Percentiles rank a stretch among this genome's conserved stretches.
Evolutionary conservation across 441 rosid genomes (phyloP).

Genomic region (Jatropha podagrica): DNA sequence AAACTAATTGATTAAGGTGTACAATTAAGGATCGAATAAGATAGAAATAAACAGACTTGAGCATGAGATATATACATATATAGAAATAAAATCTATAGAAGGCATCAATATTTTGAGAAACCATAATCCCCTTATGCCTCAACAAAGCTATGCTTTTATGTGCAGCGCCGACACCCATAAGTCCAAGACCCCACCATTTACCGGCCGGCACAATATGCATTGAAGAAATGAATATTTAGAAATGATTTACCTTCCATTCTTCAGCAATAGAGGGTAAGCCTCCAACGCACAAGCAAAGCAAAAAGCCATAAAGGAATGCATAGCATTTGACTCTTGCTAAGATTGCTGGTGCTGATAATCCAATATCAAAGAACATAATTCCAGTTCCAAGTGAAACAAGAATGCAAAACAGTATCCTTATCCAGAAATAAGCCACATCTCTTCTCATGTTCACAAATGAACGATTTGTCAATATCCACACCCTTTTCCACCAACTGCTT

Average conservation of each 20-base stretch:
- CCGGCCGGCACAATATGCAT: too few species aligned
- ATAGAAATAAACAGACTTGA: too few species aligned
- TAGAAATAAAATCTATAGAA: too few species aligned
- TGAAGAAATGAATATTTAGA: too few species aligned
- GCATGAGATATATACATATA: too few species aligned
- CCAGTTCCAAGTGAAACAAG: constrained; percentile 18
- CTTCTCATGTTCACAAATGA: constrained; percentile 26
- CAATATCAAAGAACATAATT: constrained; percentile 22
- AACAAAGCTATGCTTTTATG: too few species aligned
- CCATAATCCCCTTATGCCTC: too few species aligned
- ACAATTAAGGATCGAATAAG: too few species aligned
- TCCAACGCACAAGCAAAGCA: constrained; percentile 29
- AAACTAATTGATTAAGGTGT: too few species aligned
- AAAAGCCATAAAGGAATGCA: constrained; percentile 18
- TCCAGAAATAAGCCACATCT: constrained; percentile 27
- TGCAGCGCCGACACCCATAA: too few species aligned
- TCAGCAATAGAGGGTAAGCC: constrained; percentile 28
- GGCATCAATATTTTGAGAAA: too few species aligned
- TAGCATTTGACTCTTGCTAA: constrained; percentile 22
- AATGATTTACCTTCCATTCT: constrained; percentile 29
- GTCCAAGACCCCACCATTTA: too few species aligned
- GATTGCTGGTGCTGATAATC: constrained; percentile 21
- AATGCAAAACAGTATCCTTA: constrained; percentile 13
- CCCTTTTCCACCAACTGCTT: constrained; percentile 26
- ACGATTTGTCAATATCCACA: constrained; percentile 8